Conservation (phyloP, 257 asterid genomes). For the Cynanchum wilfordii region DNA sequence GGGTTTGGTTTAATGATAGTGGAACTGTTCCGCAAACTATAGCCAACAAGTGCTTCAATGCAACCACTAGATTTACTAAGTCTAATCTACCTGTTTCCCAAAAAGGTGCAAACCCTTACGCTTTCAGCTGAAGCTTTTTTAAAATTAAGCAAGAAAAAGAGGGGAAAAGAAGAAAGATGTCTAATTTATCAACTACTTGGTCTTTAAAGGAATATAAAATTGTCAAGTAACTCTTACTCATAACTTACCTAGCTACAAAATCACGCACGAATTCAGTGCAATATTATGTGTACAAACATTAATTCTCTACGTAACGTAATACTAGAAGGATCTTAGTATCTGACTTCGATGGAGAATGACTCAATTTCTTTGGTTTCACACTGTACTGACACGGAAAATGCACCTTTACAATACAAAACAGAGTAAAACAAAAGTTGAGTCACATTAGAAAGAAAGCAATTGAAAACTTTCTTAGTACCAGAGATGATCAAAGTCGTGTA, state of each 20-base stretch:
- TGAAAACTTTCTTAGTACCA: conserved; percentile 7
- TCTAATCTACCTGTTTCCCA: not conserved
- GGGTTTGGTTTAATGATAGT: not conserved
- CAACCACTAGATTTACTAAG: not conserved
- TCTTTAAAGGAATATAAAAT: not conserved
- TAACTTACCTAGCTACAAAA: conserved; percentile 3
- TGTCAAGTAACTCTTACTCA: not conserved
- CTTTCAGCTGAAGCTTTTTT: not conserved
- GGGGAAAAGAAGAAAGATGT: not conserved
- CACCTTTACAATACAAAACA: not conserved
- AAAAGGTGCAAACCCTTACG: not conserved
- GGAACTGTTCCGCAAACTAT: not conserved
- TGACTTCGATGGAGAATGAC: not conserved
- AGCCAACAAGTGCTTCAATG: not conserved
- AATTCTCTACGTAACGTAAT: not conserved
- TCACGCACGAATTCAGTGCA: not conserved
- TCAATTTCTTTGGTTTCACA: not conserved
- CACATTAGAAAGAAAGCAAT: not conserved
- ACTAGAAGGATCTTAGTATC: not conserved
- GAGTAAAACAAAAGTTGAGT: not conserved
- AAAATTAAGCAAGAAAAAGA: not conserved
- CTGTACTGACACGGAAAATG: not conserved
- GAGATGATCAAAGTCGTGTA: not conserved
- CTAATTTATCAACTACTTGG: not conserved
- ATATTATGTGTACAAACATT: not conserved